Conservation (phyloP, 225 moss, liverwort and hornwort genomes). For the Pleurozium schreberi region DNA sequence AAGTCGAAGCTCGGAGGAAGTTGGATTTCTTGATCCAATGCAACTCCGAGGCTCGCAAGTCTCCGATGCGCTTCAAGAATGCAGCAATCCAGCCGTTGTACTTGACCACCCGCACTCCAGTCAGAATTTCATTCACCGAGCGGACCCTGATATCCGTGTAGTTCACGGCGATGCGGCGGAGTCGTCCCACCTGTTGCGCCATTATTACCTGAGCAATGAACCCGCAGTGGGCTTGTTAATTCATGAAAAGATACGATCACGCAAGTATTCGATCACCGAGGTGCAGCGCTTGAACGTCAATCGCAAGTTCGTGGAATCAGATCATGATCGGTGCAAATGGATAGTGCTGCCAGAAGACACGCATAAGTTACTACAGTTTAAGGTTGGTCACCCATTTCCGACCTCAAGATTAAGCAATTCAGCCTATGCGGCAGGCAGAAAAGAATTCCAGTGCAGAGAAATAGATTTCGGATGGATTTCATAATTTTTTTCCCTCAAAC, state of each 20-base stretch:
- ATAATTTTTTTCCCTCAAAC: too few relatives aligned
- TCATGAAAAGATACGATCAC: neutral
- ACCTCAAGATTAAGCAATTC: too few relatives aligned
- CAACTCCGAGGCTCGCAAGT: slow-evolving; percentile 36
- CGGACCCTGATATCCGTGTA: slow-evolving; percentile 61
- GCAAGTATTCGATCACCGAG: too few relatives aligned
- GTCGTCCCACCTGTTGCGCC: slow-evolving; percentile 31
- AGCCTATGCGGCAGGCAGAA: too few relatives aligned
- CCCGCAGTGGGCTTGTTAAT: neutral
- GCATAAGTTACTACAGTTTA: neutral
- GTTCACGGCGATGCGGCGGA: slow-evolving; percentile 31
- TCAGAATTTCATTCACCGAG: slow-evolving; percentile 40
- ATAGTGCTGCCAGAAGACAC: neutral
- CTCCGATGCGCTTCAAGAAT: slow-evolving; percentile 49
- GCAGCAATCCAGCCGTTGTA: slow-evolving; percentile 74
- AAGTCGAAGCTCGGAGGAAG: slow-evolving; percentile 19
- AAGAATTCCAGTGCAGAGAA: too few relatives aligned
- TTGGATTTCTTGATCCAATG: slow-evolving; percentile 48
- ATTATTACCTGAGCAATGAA: slow-evolving; percentile 12
- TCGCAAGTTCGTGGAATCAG: neutral
- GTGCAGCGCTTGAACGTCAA: neutral
- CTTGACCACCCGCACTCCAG: slow-evolving; percentile 70
- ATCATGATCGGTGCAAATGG: neutral
- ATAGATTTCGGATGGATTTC: too few relatives aligned
- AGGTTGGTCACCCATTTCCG: too few relatives aligned